phyloP scores from a whole-genome alignment of 441 rosid species.

The Arabidopsis lyrata region DNA sequence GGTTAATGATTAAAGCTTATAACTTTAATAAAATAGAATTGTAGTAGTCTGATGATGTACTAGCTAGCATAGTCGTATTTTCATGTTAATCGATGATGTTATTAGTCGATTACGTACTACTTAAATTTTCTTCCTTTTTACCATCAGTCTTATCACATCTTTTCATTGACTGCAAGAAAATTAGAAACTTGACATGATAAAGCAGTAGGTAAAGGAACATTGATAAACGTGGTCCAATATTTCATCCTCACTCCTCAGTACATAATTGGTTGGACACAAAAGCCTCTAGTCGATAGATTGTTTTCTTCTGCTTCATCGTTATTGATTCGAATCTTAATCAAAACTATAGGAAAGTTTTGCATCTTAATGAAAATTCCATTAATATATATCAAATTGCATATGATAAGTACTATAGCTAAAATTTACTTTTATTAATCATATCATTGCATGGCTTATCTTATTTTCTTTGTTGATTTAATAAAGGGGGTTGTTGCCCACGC shows the following conservation, averaged over 20 bases:
- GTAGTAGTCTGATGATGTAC: neutral
- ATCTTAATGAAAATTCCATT: conserved; percentile 1
- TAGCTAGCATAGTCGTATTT: neutral
- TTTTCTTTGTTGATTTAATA: conserved; percentile 2
- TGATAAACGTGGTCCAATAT: conserved; percentile 46
- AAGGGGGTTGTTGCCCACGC: neutral
- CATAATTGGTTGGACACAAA: conserved; percentile 44
- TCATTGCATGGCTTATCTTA: conserved; percentile 20
- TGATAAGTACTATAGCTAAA: neutral
- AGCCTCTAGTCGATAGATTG: conserved; percentile 40
- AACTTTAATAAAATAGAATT: conserved; percentile 17
- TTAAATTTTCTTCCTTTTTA: neutral
- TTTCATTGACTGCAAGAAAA: conserved; percentile 13
- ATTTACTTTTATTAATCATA: neutral
- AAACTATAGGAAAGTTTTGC: neutral
- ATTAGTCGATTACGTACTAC: neutral
- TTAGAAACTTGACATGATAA: neutral
- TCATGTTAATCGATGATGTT: conserved; percentile 23
- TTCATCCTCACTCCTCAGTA: conserved; percentile 40
- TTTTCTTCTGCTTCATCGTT: conserved; percentile 42
- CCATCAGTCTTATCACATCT: neutral
- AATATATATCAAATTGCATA: neutral
- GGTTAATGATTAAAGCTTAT: conserved; percentile 31
- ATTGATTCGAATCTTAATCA: conserved; percentile 36
- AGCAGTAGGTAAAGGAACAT: conserved; percentile 43